Evolutionary conservation across 2,329 filamentous ascomycete species (phyloP), one percentile per base, ranked within the genome.

Genomic region (Fusarium sp.): DNA sequence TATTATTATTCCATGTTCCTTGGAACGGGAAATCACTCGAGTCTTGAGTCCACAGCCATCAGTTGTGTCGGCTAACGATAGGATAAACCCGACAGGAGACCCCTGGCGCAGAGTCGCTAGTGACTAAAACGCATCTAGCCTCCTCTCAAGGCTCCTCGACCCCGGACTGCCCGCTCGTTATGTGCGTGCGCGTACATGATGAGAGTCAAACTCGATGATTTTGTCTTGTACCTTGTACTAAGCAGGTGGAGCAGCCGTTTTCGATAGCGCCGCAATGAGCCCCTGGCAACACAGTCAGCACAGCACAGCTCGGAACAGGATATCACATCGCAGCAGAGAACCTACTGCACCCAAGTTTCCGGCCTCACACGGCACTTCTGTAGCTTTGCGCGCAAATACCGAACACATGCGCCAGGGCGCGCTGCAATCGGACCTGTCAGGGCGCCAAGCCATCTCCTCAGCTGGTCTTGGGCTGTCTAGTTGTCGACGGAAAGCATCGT

Each of bases 161-260:
- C 47, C 47, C 47, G 16, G 47, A 50, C 47, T 50, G 47, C 2
- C 47, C 47, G 16, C 34, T 34, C 18, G 31, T 34, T 34, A 34
- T 34, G 31, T 11, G 11, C 18, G 4, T 23, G 9, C 47, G 11
- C n/a, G 46, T 34, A 34, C 10, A 16, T 12, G n/a, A 16, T 12
- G n/a, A 5, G 2, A 4, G 30, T 2, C 4, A 36, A 36, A 16
- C 47, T 18, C 30, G 13, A 36, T 39, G 18, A 61, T 47, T 66
- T 61, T 52, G 37, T n/a, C 39, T 46, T 28, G 44, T 31, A 55
- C 36, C 44, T 40, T 40, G 52, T 55, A 23, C 18, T 23, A 23
- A 4, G 18, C 18, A 16, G n/a, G 41, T 66, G 64, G 62, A 52
- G 50, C 34, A 27, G 28, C 60, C 62, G 62, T 66, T 62, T 62